Percentiles rank a stretch among this genome's conserved stretches.
Evolutionary conservation across 495 filamentous ascomycete genomes (phyloP).

Genomic region (Xylaria scruposa): DNA sequence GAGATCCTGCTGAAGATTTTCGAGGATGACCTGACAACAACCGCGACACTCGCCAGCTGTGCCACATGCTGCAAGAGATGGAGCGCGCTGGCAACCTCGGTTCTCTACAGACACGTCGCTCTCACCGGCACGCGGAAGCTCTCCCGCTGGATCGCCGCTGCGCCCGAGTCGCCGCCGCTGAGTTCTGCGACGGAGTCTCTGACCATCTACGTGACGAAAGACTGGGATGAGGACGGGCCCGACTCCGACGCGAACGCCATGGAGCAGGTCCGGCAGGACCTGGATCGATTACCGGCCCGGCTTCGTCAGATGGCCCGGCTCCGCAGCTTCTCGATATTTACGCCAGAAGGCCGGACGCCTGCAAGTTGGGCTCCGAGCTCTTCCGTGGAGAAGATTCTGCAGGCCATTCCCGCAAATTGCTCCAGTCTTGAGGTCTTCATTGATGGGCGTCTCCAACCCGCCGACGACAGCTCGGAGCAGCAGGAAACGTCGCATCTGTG

Average conservation of each 20-base stretch:
- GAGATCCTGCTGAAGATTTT: neutral
- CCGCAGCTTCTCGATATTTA: neutral
- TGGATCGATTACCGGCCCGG: neutral
- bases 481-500: neutral
- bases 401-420: neutral
- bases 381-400: neutral
- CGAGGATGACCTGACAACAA: neutral
- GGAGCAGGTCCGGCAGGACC: neutral
- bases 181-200: neutral
- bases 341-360: neutral
- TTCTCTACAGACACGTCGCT: neutral
- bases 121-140: neutral
- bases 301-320: neutral
- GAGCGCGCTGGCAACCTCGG: neutral
- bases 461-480: too few relatives aligned
- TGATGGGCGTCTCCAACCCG: too few relatives aligned
- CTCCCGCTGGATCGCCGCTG: neutral
- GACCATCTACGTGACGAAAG: neutral
- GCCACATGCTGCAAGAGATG: neutral
- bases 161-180: neutral
- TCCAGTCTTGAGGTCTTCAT: neutral
- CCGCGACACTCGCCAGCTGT: neutral
- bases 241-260: neutral
- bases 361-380: neutral
- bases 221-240: neutral